Evolutionary conservation across 345 rosid species (phyloP), one percentile per base, ranked within the genome.

Genomic region (Leavenworthia alabamica): DNA sequence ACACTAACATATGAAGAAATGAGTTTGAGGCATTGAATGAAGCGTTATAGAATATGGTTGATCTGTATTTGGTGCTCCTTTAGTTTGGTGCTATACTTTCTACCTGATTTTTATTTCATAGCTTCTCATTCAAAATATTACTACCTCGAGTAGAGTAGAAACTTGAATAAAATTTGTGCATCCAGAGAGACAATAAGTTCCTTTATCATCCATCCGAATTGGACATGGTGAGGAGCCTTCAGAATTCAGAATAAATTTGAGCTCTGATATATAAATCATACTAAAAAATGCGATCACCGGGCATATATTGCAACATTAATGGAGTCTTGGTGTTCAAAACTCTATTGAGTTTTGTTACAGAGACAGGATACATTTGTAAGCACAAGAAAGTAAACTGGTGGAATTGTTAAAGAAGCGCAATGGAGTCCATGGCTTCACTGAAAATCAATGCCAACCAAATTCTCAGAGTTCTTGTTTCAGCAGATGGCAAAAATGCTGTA

Each of bases 351-450:
- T 58, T 58, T 57, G 12, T 11, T 15, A 16, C 73, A 82, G 99
- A 60, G 99, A 94, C 20, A 96, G 99, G 20, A 60, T 90, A 62
- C 99, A 94, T 82, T 78, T 94, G 32, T 75, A 93, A 8, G 90
- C 81, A 16, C 89, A 88, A 46, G 97, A 97, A 49, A 90, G 97
- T 84, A 82, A 86, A 74, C 77, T 84, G 29, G 95, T 94, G 3
- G 95, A 72, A 86, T 80, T 70, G 48, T 90, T 24, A 94, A 75
- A 64, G 84, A 82, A 73, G 86, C 93, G 0, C 89, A 94, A 13
- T 94, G 99, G 99, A 55, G 43, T 66, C 96, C 97, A 6, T 84
- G 90, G 57, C 85, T 94, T 5, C 83, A 88, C 75, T 90, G 99
- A 97, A 90, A 88, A 72, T 76, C 90, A 10, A 81, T 90, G 88